Base-by-base conservation (phyloP, 768 basidiomycete genomes). In the Porpolomopsis calyptriformis region DNA sequence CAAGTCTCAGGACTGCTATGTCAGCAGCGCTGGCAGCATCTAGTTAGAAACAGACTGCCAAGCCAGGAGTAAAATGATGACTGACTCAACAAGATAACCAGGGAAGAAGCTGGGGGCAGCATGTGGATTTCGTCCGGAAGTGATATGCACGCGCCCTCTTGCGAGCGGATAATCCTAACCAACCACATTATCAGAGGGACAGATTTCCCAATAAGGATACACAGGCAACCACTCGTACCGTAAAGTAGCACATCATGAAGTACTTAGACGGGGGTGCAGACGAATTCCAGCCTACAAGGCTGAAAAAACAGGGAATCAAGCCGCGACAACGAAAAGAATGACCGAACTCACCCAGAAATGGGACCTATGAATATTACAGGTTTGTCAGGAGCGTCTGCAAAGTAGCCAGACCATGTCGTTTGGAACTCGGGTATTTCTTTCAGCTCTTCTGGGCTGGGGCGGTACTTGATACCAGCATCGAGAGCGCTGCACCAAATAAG, bases 381-480 rank as follows among this genome's bases (percentile, higher is more conserved):
- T 53, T 80, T 81, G 53, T 82, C 81, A 0, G 73, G 71, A 2
- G 64, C 66, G 22, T 64, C 59, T 20, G 59, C 69, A 34, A 74
- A 81, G 56, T 71, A 75, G 10, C 60, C 55, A 5, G 68, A 59
- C 80, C 78, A 80, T 34, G 67, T 60, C 19, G 61, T 40, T 22
- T 64, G 55, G 53, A 81, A 82, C 4, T 56, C 65, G 6, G 73
- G 66, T 8, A 82, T 59, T n/a, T 64, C 64, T 40, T 68, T 62
- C 19, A 78, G 62, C 34, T 82, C 80, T 4, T 65, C 62, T 3
- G 53, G 52, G 12, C 58, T 69, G 2, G 80, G 80, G 20, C 81
- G 67, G 11, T 79, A 53, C 53, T 78, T 80, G 49, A 77, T 66
- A 3, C 74, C 78, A 23, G 70, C 69, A 50, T 82, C 76, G 24